phyloP scores from a whole-genome alignment of 331 rosid genomes.

The Erythrophleum ivorense region DNA sequence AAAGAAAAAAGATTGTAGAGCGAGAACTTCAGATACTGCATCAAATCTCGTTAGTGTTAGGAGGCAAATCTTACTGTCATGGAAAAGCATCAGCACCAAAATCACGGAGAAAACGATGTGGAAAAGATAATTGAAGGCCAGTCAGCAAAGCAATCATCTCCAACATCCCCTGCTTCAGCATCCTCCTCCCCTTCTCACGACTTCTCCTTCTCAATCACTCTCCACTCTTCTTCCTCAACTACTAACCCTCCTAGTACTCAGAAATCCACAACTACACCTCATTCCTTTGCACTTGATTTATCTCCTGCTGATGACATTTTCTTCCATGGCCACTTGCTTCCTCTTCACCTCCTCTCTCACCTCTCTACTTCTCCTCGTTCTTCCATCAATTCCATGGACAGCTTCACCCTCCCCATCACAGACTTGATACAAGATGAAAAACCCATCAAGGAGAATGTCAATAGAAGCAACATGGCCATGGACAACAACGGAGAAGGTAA shows the following conservation, averaged over 20 bases:
- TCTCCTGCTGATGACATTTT: conserved; percentile 98
- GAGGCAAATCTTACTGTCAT: conserved; percentile 48
- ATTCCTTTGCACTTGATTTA: conserved; percentile 71
- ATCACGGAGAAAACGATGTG: conserved; percentile 47
- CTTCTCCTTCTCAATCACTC: conserved; percentile 88
- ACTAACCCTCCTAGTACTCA: conserved; percentile 31
- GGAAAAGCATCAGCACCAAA: conserved; percentile 63
- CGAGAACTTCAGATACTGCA: conserved; percentile 40
- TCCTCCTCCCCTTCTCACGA: conserved; percentile 92
- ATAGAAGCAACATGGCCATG: conserved; percentile 30
- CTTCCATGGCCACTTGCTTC: conserved; percentile 98
- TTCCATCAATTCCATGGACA: conserved; percentile 81
- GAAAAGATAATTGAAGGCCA: conserved; percentile 24
- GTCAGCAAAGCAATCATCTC: conserved; percentile 35
- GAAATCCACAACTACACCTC: conserved; percentile 47
- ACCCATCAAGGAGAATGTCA: conserved; percentile 38
- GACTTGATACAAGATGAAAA: conserved; percentile 45
- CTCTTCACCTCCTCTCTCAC: conserved; percentile 87
- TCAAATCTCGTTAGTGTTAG: conserved; percentile 49
- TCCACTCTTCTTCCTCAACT: conserved; percentile 55
- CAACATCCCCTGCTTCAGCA: conserved; percentile 50
- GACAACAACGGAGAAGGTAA: not conserved
- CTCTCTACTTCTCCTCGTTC: conserved; percentile 78
- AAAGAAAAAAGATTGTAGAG: conserved; percentile 32
- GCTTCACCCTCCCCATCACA: conserved; percentile 74